These are phyloP conservation scores for Kuraishia piskuri DNA, from an alignment of 805 yeast genomes.

Conservation along the genomic window DNA sequence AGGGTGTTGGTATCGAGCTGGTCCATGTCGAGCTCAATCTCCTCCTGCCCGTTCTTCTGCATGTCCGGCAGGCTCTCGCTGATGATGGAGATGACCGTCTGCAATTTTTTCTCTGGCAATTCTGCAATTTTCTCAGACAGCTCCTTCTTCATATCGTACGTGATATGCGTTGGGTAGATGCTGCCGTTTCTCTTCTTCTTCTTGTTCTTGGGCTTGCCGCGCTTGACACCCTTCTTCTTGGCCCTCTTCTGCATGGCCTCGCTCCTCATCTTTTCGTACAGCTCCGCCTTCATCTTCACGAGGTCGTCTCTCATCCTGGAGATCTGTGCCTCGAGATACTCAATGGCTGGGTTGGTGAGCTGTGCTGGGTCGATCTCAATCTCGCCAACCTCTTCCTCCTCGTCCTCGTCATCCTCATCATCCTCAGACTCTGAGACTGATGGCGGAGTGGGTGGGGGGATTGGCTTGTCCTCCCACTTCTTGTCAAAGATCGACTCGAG, in stretches of 20 bases:
- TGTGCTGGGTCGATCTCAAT: constrained; percentile 50
- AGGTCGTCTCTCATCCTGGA: constrained; percentile 80
- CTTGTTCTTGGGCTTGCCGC: constrained; percentile 12
- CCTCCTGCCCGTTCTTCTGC: constrained; percentile 53
- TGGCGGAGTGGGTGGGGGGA: constrained; percentile 53
- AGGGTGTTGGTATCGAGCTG: constrained; percentile 79
- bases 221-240: constrained; percentile 26
- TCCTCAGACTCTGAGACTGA: constrained; percentile 33
- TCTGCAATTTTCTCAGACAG: constrained; percentile 79
- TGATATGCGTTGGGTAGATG: constrained; percentile 38
- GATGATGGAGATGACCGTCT: constrained; percentile 76
- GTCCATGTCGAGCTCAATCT: constrained; percentile 94
- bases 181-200: constrained; percentile 9
- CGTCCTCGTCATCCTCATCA: constrained; percentile 36
- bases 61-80: constrained; percentile 66
- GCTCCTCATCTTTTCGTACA: constrained; percentile 55
- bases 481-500: constrained; percentile 80
- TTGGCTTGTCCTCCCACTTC: constrained; percentile 82
- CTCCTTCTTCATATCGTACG: constrained; percentile 95
- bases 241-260: constrained; percentile 46
- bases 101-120: constrained; percentile 68
- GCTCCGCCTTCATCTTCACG: constrained; percentile 72
- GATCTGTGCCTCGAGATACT: constrained; percentile 79
- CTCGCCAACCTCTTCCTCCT: constrained; percentile 41
- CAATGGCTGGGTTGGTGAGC: constrained; percentile 83